Evolutionary conservation across 2,329 filamentous ascomycete genomes (phyloP).

Genomic region (Nemania bipapillata): DNA sequence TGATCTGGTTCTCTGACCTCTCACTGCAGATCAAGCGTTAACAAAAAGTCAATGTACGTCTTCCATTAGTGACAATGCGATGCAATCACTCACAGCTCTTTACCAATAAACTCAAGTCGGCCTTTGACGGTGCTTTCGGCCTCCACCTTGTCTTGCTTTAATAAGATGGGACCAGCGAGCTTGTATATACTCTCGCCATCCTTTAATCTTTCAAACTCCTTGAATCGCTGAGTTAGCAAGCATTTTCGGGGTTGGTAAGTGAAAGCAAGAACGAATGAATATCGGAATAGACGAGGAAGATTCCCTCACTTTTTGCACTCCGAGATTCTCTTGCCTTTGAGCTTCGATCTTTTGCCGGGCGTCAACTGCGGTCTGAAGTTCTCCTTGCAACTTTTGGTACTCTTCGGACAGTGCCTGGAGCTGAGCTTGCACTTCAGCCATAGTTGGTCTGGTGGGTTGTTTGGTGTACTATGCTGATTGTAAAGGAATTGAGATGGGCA

Average conservation of each 20-base stretch:
- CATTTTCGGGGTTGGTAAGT: background rate
- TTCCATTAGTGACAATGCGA: background rate
- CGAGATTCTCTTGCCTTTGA: constrained; percentile 90
- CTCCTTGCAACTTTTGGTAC: constrained; percentile 86
- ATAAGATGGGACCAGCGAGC: constrained; percentile 86
- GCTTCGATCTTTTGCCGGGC: constrained; percentile 92
- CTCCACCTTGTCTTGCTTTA: constrained; percentile 94
- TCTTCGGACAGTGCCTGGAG: constrained; percentile 87
- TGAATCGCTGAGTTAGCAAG: background rate
- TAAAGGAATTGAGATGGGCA: background rate
- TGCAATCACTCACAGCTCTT: constrained; percentile 80
- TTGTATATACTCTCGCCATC: constrained; percentile 95
- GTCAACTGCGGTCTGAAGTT: constrained; percentile 79
- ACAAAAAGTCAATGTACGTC: constrained; percentile 3
- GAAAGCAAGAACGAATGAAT: background rate
- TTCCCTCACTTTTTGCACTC: constrained; percentile 77
- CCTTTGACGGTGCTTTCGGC: constrained; percentile 91
- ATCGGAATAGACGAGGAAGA: background rate
- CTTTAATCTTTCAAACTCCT: constrained; percentile 85
- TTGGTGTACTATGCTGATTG: background rate
- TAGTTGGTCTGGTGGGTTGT: constrained; percentile 50
- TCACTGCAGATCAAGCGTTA: constrained; percentile 40
- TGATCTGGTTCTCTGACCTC: constrained; percentile 62
- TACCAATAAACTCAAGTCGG: constrained; percentile 88
- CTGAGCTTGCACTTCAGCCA: constrained; percentile 79